Evolutionary conservation across 768 basidiomycete species (phyloP).

Genomic region (Rickenella mellea): DNA sequence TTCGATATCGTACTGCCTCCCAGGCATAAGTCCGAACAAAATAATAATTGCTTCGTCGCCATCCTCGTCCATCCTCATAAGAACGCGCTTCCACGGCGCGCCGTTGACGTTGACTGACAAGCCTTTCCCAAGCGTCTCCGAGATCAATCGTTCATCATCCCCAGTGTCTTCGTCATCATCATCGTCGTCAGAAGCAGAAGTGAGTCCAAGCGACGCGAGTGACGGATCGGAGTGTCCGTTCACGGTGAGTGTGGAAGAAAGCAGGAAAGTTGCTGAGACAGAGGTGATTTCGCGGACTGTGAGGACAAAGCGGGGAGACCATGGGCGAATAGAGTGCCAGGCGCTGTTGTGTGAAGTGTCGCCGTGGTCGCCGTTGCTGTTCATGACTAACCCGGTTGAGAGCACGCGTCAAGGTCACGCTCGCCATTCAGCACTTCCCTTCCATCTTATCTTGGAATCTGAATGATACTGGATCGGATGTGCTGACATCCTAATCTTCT

Average conservation of each 20-base stretch:
- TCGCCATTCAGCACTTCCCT: no score
- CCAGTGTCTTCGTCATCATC: constrained; percentile 19
- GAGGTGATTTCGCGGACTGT: constrained; percentile 75
- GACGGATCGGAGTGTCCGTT: constrained; percentile 24
- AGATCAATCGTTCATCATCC: constrained; percentile 36
- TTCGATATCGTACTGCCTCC: constrained; percentile 85
- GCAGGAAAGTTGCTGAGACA: constrained; percentile 73
- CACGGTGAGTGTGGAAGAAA: constrained; percentile 37
- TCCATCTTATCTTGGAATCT: no score
- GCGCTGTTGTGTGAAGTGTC: no score
- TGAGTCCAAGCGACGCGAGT: constrained; percentile 28
- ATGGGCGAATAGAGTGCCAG: constrained; percentile 73
- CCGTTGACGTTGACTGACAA: constrained; percentile 76
- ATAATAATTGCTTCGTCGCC: constrained; percentile 86
- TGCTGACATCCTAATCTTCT: no score
- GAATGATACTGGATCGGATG: no score
- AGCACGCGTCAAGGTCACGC: no score
- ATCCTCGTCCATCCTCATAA: constrained; percentile 71
- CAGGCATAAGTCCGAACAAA: constrained; percentile 81
- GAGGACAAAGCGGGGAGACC: constrained; percentile 63
- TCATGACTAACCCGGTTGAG: no score
- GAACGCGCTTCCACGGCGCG: constrained; percentile 67
- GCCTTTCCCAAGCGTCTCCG: constrained; percentile 63
- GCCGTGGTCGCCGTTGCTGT: no score
- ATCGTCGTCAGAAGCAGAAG: constrained; percentile 20